phyloP scores from a whole-genome alignment of 2,329 filamentous ascomycete species.

The Amphichorda felina region DNA sequence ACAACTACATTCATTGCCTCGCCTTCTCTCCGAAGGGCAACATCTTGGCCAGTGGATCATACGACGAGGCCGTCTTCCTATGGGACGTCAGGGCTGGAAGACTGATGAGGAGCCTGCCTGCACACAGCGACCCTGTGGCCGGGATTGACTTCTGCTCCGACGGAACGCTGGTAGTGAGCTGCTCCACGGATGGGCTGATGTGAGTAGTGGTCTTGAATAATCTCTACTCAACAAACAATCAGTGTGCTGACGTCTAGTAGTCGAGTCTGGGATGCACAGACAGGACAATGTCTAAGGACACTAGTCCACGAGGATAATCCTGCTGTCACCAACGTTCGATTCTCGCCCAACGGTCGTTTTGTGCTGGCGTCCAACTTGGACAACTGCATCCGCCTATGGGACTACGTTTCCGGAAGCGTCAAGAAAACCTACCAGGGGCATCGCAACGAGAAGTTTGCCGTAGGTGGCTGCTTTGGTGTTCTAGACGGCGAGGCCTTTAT shows the following conservation, averaged over 20 bases:
- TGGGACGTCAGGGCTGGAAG: slow-evolving; percentile 89
- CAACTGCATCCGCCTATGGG: slow-evolving; percentile 82
- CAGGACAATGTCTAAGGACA: slow-evolving; percentile 88
- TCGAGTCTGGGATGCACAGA: slow-evolving; percentile 90
- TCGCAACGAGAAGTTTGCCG: slow-evolving; percentile 68
- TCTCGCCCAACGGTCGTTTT: slow-evolving; percentile 88
- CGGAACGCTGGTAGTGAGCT: slow-evolving; percentile 84
- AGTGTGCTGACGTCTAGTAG: slow-evolving; percentile 20
- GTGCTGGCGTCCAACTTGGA: slow-evolving; percentile 89
- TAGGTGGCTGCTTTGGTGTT: slow-evolving; percentile 74
- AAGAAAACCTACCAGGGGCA: slow-evolving; percentile 98
- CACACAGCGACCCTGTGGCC: slow-evolving; percentile 88
- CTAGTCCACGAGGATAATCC: slow-evolving; percentile 95
- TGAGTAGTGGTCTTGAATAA: too few species aligned
- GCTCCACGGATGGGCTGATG: slow-evolving; percentile 84
- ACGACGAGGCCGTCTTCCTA: slow-evolving; percentile 92
- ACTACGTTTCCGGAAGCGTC: slow-evolving; percentile 82
- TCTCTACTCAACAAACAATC: too few species aligned
- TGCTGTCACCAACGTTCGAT: slow-evolving; percentile 77
- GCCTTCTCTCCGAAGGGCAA: slow-evolving; percentile 98
- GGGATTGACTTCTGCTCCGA: slow-evolving; percentile 90
- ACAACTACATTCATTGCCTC: slow-evolving; percentile 91
- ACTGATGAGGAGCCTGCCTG: slow-evolving; percentile 82
- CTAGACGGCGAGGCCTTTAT: slow-evolving; percentile 44
- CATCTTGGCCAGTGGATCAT: slow-evolving; percentile 87